Evolutionary conservation across 805 yeast species (phyloP).

Genomic region (Saccharomyces mikatae): DNA sequence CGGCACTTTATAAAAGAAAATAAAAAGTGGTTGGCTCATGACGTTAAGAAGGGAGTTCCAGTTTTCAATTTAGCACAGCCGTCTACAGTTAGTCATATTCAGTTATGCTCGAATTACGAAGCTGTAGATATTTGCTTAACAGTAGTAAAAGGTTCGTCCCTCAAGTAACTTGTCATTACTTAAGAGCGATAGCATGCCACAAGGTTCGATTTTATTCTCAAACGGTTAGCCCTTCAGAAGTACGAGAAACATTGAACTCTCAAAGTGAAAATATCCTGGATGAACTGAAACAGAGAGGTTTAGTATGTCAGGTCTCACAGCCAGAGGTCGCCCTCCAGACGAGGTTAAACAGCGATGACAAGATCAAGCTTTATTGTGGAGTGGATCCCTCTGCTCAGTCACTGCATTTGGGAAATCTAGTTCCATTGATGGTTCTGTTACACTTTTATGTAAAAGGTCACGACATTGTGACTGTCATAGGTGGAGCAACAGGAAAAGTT

Average conservation of each 20-base stretch:
- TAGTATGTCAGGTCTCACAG: slow-evolving; percentile 26
- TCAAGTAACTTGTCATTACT: background rate
- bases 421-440: slow-evolving; percentile 77
- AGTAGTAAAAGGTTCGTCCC: background rate
- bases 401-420: slow-evolving; percentile 80
- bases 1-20: background rate
- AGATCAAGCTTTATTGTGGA: slow-evolving; percentile 73
- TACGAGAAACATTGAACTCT: background rate
- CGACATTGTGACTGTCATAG: slow-evolving; percentile 72
- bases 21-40: background rate
- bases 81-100: background rate
- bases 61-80: background rate
- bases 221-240: background rate
- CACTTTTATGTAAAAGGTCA: slow-evolving; percentile 86
- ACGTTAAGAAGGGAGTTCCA: background rate
- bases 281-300: slow-evolving; percentile 19
- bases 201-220: background rate
- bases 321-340: slow-evolving; percentile 16
- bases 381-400: slow-evolving; percentile 94
- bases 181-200: background rate
- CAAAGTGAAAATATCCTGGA: slow-evolving; percentile 8
- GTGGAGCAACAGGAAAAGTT: slow-evolving; percentile 92
- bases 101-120: background rate
- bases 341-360: slow-evolving; percentile 16
- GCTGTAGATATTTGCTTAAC: background rate